These are phyloP conservation scores for Aspergillus brunneoviolaceus DNA, from an alignment of 2,329 filamentous ascomycete species.

Conservation along the genomic window DNA sequence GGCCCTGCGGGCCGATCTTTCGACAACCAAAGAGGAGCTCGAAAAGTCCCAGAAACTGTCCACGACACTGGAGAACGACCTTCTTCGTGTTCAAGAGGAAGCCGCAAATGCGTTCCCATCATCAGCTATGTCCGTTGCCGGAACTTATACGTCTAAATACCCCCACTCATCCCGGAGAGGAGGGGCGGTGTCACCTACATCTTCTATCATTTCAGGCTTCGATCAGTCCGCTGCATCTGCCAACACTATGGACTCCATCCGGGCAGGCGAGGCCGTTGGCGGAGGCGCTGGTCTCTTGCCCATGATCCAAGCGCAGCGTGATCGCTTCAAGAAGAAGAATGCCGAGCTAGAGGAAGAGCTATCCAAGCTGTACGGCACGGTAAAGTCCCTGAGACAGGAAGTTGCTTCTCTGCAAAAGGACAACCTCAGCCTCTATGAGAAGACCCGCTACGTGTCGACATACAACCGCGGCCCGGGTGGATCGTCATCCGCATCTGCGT, in stretches of 20 bases:
- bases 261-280: slow-evolving; percentile 66
- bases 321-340: slow-evolving; percentile 97
- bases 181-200: slow-evolving; percentile 79
- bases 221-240: slow-evolving; percentile 61
- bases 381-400: slow-evolving; percentile 86
- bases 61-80: slow-evolving; percentile 85
- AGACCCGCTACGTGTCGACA: slow-evolving; percentile 91
- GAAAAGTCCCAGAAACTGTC: slow-evolving; percentile 82
- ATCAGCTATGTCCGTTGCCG: slow-evolving; percentile 86
- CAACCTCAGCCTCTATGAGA: slow-evolving; percentile 94
- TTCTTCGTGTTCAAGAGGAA: slow-evolving; percentile 83
- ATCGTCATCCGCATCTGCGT: slow-evolving; percentile 61
- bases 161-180: slow-evolving; percentile 70
- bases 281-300: slow-evolving; percentile 86
- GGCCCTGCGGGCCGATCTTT: slow-evolving; percentile 78
- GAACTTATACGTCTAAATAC: slow-evolving; percentile 81
- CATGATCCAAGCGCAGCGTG: slow-evolving; percentile 96
- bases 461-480: slow-evolving; percentile 73
- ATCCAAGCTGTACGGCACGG: slow-evolving; percentile 75
- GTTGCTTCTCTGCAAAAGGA: slow-evolving; percentile 91
- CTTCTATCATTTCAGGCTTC: slow-evolving; percentile 97
- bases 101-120: slow-evolving; percentile 77
- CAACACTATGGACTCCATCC: slow-evolving; percentile 58
- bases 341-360: slow-evolving; percentile 85
- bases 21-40: slow-evolving; percentile 78